These are phyloP conservation scores for Puccinia horiana DNA, from an alignment of 1,284 basidiomycete species.

Conservation along the genomic window DNA sequence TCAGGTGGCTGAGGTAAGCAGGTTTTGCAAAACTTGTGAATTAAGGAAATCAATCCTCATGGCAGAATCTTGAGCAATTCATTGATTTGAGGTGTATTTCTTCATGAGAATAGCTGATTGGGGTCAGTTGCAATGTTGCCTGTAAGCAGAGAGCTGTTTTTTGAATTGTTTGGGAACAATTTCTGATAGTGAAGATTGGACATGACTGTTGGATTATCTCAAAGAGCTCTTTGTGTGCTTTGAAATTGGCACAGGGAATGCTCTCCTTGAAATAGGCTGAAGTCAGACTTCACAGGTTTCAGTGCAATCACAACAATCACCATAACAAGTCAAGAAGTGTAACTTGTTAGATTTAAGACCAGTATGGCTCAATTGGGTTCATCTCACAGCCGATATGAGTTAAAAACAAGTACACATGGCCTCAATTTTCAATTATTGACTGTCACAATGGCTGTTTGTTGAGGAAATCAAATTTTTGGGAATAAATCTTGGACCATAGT, in stretches of 20 bases:
- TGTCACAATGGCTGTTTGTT: not conserved
- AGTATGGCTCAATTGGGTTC: constrained; percentile 26
- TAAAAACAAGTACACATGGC: not conserved
- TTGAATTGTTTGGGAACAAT: not conserved
- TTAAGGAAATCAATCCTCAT: not conserved
- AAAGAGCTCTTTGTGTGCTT: not conserved
- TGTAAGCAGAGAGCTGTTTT: not conserved
- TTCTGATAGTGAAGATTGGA: not conserved
- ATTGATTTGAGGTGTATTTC: constrained; percentile 1
- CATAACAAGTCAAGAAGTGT: not conserved
- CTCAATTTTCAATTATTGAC: not conserved
- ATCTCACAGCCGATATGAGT: constrained; percentile 10
- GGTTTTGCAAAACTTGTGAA: not conserved
- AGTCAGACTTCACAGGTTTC: not conserved
- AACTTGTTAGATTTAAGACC: constrained; percentile 27
- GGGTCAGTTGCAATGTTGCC: not conserved
- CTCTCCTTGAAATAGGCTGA: not conserved
- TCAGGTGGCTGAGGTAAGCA: too few species aligned
- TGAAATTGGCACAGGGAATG: not conserved
- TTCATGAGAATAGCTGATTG: constrained; percentile 1
- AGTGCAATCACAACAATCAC: not conserved
- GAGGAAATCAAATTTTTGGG: not conserved
- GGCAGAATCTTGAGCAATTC: not conserved
- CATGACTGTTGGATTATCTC: not conserved
- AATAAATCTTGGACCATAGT: not conserved